Evolutionary conservation across 169 alveolate species (phyloP).

Genomic region (Plasmodium relictum): DNA sequence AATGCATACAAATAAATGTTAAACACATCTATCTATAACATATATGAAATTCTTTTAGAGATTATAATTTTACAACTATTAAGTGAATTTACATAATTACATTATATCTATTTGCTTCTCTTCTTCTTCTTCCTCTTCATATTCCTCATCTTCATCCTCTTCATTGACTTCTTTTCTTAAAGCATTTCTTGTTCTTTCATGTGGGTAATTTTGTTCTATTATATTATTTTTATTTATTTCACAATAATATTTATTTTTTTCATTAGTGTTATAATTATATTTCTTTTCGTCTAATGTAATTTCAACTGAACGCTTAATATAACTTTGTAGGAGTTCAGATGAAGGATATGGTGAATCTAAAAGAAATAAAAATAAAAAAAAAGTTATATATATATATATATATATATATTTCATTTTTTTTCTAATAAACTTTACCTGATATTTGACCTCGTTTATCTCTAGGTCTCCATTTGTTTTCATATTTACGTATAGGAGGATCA

Average conservation of each 20-base stretch:
- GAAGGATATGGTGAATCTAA: constrained; percentile 69
- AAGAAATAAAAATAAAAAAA: background rate
- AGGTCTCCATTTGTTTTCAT: constrained; percentile 92
- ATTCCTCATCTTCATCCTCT: constrained; percentile 27
- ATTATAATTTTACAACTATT: too few species aligned
- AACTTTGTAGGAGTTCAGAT: constrained; percentile 61
- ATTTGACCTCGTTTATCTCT: constrained; percentile 89
- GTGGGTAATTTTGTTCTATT: constrained; percentile 50
- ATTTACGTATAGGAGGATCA: constrained; percentile 89
- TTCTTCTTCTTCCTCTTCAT: background rate
- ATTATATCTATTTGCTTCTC: too few species aligned
- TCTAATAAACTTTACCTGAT: constrained; percentile 54
- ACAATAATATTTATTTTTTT: constrained; percentile 35
- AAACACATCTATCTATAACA: too few species aligned
- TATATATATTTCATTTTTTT: background rate
- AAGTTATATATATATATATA: background rate
- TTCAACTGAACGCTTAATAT: constrained; percentile 48
- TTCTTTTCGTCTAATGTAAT: constrained; percentile 37
- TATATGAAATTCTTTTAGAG: too few species aligned
- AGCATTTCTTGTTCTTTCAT: constrained; percentile 57
- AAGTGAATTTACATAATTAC: too few species aligned
- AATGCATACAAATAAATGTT: too few species aligned
- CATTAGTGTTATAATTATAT: constrained; percentile 18
- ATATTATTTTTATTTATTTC: constrained; percentile 62
- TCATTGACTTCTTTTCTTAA: constrained; percentile 46